Evolutionary conservation across 1,284 basidiomycete species (phyloP).

Genomic region (Apiotrichum mycotoxinovorans): DNA sequence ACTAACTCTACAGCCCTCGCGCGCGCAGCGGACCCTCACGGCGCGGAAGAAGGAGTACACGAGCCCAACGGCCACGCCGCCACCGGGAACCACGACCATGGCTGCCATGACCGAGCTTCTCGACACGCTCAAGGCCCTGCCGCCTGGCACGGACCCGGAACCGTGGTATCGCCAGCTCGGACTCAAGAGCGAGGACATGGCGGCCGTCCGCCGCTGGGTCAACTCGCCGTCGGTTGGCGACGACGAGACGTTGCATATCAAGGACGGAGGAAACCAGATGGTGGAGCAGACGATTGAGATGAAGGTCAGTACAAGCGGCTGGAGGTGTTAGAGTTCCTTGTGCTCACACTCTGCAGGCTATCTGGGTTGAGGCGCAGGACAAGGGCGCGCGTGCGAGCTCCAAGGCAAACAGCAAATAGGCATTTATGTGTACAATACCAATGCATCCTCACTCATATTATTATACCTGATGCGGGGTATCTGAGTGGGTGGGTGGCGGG

Average conservation of each 20-base stretch:
- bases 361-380: slow-evolving; percentile 19
- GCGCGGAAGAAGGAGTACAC: slow-evolving; percentile 49
- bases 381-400: slow-evolving; percentile 12
- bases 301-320: slow-evolving; percentile 46
- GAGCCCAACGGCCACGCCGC: slow-evolving; percentile 41
- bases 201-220: slow-evolving; percentile 60
- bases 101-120: slow-evolving; percentile 61
- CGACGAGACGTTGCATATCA: slow-evolving; percentile 54
- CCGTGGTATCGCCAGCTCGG: slow-evolving; percentile 54
- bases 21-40: slow-evolving; percentile 42
- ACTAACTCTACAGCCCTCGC: slow-evolving; percentile 26
- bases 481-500: too few relatives aligned
- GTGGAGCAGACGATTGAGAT: slow-evolving; percentile 48
- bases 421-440: not conserved
- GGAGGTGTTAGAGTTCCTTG: not conserved
- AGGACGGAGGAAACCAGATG: slow-evolving; percentile 52
- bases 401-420: not conserved
- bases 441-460: slow-evolving; percentile 6
- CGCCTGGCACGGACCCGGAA: slow-evolving; percentile 52
- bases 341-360: not conserved
- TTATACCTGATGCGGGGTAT: not conserved
- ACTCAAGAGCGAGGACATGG: slow-evolving; percentile 59
- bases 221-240: slow-evolving; percentile 67
- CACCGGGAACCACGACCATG: slow-evolving; percentile 59
- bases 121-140: slow-evolving; percentile 61